phyloP scores from a whole-genome alignment of 1,284 basidiomycete species.

The Sanghuangporus baumii region DNA sequence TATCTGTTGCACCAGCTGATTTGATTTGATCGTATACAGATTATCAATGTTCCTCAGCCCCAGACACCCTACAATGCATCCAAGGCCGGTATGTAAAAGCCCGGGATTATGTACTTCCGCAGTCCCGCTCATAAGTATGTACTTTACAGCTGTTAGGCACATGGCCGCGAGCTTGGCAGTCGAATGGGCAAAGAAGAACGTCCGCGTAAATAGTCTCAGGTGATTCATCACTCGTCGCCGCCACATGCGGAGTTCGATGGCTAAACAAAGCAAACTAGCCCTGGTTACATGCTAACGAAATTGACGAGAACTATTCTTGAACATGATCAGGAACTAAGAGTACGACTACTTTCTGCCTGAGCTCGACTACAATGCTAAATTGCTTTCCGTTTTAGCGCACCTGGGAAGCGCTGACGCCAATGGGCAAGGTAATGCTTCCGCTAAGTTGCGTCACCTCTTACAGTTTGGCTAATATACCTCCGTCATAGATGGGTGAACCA shows the following conservation, averaged over 20 bases:
- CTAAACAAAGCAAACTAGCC: constrained; percentile 36
- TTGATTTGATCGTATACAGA: constrained; percentile 38
- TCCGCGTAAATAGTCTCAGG: constrained; percentile 80
- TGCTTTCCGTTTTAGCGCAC: constrained; percentile 48
- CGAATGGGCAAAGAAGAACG: constrained; percentile 84
- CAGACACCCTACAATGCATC: constrained; percentile 98
- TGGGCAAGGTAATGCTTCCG: constrained; percentile 61
- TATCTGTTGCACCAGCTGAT: not conserved
- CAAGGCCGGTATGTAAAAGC: constrained; percentile 58
- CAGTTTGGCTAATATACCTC: not conserved
- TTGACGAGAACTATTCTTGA: constrained; percentile 77
- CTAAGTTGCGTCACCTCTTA: constrained; percentile 4
- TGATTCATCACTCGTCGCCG: constrained; percentile 23
- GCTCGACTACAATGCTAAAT: constrained; percentile 8
- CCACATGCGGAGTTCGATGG: constrained; percentile 9
- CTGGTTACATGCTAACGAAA: constrained; percentile 88
- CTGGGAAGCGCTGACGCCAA: constrained; percentile 89
- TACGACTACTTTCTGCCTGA: constrained; percentile 25
- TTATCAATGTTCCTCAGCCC: constrained; percentile 82
- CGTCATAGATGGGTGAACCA: constrained; percentile 63
- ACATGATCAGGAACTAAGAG: constrained; percentile 68
- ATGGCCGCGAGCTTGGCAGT: constrained; percentile 84
- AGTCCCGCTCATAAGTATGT: not conserved
- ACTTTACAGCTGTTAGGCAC: constrained; percentile 68
- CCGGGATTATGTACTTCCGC: not conserved